Evolutionary conservation across 2,329 filamentous ascomycete genomes (phyloP), one percentile per base, ranked within the genome.

Genomic region (Claviceps sp.): DNA sequence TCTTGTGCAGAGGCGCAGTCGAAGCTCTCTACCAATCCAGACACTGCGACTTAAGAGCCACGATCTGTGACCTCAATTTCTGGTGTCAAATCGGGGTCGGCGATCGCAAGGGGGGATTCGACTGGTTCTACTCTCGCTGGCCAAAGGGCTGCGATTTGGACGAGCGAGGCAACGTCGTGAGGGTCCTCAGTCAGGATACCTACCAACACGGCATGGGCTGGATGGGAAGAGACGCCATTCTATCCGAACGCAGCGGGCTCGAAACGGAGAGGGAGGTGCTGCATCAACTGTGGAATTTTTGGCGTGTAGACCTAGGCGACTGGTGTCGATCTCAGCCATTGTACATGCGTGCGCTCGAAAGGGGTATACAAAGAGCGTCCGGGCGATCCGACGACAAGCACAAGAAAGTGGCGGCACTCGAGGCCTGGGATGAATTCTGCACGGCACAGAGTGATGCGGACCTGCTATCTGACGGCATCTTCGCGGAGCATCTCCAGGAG

Each of bases 11-110:
- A 42, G 65, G 78, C 26, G 80, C 87, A 0, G 76, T 95, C 0
- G 73, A 76, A 50, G 71, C 78, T 6, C 74, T 98, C 2, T 95
- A 89, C 61, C 73, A 76, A 50, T 80, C 80, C 14, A 84, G 86
- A 50, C 65, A 75, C 2, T 69, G 76, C 30, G 93, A 98, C 64
- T 70, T 98, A 13, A 82, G 93, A 51, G 88, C 84, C 22, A 83
- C 85, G 2, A 80, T 98, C 48, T 82, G 78, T 52, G 89, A 97
- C 55, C 76, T 98, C 30, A 84, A 95, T 64, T 93, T 94, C 64
- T 98, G 91, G 91, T 98, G 94, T 64, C 93, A 98, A 65, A 89
- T 97, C 68, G 89, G 85, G 0, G 81, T 98, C 10, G 94, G 93
- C 5, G 93, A 95, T 63, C 75, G 81, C n/a, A 86, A 86, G 59